These are phyloP conservation scores for Lipomyces starkeyi DNA, from an alignment of 805 yeast genomes.

Conservation along the genomic window DNA sequence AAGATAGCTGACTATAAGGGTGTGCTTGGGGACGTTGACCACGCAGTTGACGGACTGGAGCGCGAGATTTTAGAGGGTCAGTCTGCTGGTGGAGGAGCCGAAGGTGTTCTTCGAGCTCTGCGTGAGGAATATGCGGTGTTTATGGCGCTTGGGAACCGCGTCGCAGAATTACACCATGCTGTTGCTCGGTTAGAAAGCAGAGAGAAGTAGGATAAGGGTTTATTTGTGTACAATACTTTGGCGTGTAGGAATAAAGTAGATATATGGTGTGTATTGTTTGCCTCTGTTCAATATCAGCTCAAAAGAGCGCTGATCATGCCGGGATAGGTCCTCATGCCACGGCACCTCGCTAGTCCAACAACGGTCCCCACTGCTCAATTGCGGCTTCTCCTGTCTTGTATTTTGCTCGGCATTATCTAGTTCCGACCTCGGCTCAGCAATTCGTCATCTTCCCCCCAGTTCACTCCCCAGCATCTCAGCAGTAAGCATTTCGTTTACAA, in stretches of 20 bases:
- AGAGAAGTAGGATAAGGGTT: slow-evolving; percentile 19
- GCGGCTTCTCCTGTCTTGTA: no score
- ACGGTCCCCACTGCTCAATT: no score
- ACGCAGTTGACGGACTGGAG: slow-evolving; percentile 55
- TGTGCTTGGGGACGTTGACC: slow-evolving; percentile 58
- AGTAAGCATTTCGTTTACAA: no score
- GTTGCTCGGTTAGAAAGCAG: slow-evolving; percentile 44
- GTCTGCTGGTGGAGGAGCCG: slow-evolving; percentile 26
- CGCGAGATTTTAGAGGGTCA: slow-evolving; percentile 30
- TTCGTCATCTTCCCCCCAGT: no score
- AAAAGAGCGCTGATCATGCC: background rate
- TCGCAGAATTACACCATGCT: slow-evolving; percentile 70
- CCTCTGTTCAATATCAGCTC: background rate
- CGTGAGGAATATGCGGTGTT: slow-evolving; percentile 69
- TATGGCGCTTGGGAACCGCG: slow-evolving; percentile 72
- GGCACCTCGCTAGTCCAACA: no score
- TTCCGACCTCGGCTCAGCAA: no score
- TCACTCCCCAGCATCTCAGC: no score
- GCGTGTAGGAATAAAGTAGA: background rate
- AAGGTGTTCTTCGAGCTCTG: slow-evolving; percentile 41
- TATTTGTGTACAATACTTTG: background rate
- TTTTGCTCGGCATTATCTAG: no score
- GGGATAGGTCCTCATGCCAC: background rate
- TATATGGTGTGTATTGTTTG: background rate
- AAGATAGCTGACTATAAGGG: slow-evolving; percentile 58